Percentiles rank a stretch among this genome's conserved stretches.
These are phyloP conservation scores for Cyberlindnera mrakii DNA, from an alignment of 805 yeast species.

Conservation along the genomic window DNA sequence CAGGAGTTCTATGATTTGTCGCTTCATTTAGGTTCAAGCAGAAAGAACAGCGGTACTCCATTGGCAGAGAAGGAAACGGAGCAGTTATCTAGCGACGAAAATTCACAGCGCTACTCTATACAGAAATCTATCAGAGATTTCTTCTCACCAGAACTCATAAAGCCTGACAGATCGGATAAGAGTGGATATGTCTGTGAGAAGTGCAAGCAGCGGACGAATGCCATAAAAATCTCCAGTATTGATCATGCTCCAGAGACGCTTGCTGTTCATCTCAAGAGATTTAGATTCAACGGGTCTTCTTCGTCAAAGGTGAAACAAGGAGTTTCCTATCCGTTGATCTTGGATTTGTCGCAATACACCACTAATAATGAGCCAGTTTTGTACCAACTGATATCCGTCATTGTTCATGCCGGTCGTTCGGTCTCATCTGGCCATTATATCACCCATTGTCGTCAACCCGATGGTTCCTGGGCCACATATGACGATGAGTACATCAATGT, in stretches of 20 bases:
- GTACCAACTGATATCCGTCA: slow-evolving; percentile 75
- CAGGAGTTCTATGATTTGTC: slow-evolving; percentile 94
- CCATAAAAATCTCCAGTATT: slow-evolving; percentile 68
- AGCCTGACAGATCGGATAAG: slow-evolving; percentile 58
- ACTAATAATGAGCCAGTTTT: slow-evolving; percentile 40
- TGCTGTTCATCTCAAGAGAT: slow-evolving; percentile 82
- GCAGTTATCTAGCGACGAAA: slow-evolving; percentile 7
- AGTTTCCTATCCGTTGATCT: slow-evolving; percentile 69
- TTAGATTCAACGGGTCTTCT: slow-evolving; percentile 75
- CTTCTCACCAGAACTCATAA: slow-evolving; percentile 76
- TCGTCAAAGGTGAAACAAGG: slow-evolving; percentile 85
- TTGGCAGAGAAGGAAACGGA: slow-evolving; percentile 4
- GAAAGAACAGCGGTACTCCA: slow-evolving; percentile 17
- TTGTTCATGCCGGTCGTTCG: slow-evolving; percentile 92
- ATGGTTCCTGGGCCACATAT: slow-evolving; percentile 87
- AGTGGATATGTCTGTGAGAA: slow-evolving; percentile 84
- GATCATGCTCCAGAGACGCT: slow-evolving; percentile 84
- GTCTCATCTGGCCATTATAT: slow-evolving; percentile 90
- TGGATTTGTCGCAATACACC: slow-evolving; percentile 66
- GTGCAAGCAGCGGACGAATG: slow-evolving; percentile 72
- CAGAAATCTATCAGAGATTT: slow-evolving; percentile 74
- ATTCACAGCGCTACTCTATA: slow-evolving; percentile 48
- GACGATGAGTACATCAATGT: slow-evolving; percentile 86
- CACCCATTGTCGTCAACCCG: slow-evolving; percentile 88
- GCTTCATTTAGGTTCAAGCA: slow-evolving; percentile 47